phyloP scores from a whole-genome alignment of 2,329 filamentous ascomycete species.

The Ophiostoma ips region DNA sequence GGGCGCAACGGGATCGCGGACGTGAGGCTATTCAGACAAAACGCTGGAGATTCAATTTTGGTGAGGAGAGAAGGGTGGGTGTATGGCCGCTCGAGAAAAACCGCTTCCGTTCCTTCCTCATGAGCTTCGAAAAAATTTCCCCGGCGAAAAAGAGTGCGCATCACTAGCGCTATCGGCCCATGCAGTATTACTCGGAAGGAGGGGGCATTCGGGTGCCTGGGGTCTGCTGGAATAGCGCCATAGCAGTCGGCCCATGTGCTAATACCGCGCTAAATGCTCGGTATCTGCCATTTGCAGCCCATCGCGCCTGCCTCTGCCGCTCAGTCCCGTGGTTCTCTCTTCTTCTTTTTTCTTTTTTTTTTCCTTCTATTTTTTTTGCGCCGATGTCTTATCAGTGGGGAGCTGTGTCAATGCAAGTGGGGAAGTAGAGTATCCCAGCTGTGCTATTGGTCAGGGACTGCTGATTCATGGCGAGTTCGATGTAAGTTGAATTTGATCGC shows the following conservation, averaged over 20 bases:
- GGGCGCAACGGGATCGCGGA: neutral
- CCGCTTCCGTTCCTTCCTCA: constrained; percentile 1
- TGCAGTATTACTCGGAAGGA: neutral
- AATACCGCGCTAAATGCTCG: neutral
- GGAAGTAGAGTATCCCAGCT: too few relatives aligned
- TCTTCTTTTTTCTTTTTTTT: neutral
- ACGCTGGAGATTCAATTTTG: neutral
- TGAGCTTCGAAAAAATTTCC: constrained; percentile 8
- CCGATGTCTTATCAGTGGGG: neutral
- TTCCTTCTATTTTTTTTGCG: neutral
- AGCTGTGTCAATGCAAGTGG: too few relatives aligned
- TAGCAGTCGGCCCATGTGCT: neutral
- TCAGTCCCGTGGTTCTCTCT: neutral
- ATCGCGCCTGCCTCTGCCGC: neutral
- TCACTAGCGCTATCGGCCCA: constrained; percentile 9
- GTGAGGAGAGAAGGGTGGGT: neutral
- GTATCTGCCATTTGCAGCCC: neutral
- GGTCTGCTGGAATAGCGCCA: too few relatives aligned
- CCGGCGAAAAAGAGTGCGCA: constrained; percentile 4
- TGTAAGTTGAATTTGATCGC: too few relatives aligned
- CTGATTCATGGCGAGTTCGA: too few relatives aligned
- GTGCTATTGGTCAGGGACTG: too few relatives aligned
- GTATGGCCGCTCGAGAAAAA: neutral
- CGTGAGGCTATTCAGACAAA: neutral
- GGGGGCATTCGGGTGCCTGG: too few relatives aligned